phyloP scores from a whole-genome alignment of 495 filamentous ascomycete genomes.

The Hypoxylon intermedium region DNA sequence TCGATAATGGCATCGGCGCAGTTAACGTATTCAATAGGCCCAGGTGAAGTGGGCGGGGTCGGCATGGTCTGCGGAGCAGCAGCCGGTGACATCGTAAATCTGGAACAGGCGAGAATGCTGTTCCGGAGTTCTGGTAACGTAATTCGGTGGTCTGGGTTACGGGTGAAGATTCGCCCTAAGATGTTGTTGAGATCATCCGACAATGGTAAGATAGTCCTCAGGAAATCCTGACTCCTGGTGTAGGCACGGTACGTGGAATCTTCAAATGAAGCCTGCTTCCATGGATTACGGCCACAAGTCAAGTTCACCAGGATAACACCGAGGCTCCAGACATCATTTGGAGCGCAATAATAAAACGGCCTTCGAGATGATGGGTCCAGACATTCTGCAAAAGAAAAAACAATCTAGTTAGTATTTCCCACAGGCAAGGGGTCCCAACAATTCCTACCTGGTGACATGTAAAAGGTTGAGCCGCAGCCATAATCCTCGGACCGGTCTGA shows the following conservation, averaged over 20 bases:
- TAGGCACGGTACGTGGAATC: slow-evolving; percentile 97
- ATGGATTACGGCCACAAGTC: slow-evolving; percentile 97
- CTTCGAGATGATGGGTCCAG: slow-evolving; percentile 83
- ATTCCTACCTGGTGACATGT: slow-evolving; percentile 95
- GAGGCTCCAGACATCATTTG: slow-evolving; percentile 97
- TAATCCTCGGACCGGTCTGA: slow-evolving; percentile 89
- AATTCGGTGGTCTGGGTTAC: slow-evolving; percentile 84
- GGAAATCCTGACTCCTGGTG: slow-evolving; percentile 81
- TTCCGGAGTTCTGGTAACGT: slow-evolving; percentile 80
- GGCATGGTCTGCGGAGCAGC: slow-evolving; percentile 36
- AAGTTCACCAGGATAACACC: slow-evolving; percentile 98
- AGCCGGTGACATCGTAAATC: slow-evolving; percentile 66
- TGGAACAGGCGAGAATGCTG: slow-evolving; percentile 76
- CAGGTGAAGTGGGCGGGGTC: slow-evolving; percentile 49
- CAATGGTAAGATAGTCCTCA: slow-evolving; percentile 90
- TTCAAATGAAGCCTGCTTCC: slow-evolving; percentile 91
- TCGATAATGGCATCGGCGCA: slow-evolving; percentile 51
- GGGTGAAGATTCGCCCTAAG: slow-evolving; percentile 86
- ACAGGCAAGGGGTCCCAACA: slow-evolving; percentile 17
- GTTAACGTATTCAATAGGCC: slow-evolving; percentile 53
- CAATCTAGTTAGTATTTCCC: slow-evolving; percentile 39
- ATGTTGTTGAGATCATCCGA: slow-evolving; percentile 90
- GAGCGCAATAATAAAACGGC: slow-evolving; percentile 86
- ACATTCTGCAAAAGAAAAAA: slow-evolving; percentile 72
- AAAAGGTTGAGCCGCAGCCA: slow-evolving; percentile 97